Base-by-base conservation (phyloP, 2,329 filamentous ascomycete genomes). In the Phymatotrichopsis omnivora region DNA sequence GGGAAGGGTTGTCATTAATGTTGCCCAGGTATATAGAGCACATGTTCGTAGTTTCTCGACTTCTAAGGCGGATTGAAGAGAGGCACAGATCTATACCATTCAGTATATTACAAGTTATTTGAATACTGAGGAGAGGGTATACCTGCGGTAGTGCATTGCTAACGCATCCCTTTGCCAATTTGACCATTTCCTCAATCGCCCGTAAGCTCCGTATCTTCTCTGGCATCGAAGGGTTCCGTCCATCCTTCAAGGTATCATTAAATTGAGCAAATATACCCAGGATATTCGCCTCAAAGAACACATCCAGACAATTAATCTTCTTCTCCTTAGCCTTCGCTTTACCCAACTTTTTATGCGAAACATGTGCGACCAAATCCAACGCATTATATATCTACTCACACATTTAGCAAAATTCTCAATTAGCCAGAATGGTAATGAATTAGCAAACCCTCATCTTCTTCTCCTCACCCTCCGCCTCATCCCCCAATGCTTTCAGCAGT, bases 111-210 rank as follows among this genome's bases (percentile, higher is more conserved):
- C 19, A 49, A 28, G 6, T 30, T n/a, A 42, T 47, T 53, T 45
- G 30, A 31, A 22, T 35, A 48, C 20, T 5, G 16, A 7, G 40
- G 8, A 11, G 17, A n/a, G 33, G 41, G 63, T 70, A 56, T 64
- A 85, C 83, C 68, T 95, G 89, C 17, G 91, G 89, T 30, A 94
- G 70, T 38, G 85, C 91, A 56, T 81, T 78, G 50, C 78, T 80
- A 24, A 87, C 76, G 58, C 83, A 78, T 2, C 71, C 71, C 57
- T 78, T 80, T 33, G 84, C 82, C 37, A 93, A 69, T 42, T 70
- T 76, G 38, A 95, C 81, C 74, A 98, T 83, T 60, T 93, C 85
- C 56, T 85, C 82, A 60, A 98, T 81, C 4, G 85, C 87, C 53
- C 76, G 75, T 7, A 98, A 76, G 56, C 80, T 86, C 47, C 82